Evolutionary conservation across 2,329 filamentous ascomycete species (phyloP).

Genomic region (Cytospora leucostoma): DNA sequence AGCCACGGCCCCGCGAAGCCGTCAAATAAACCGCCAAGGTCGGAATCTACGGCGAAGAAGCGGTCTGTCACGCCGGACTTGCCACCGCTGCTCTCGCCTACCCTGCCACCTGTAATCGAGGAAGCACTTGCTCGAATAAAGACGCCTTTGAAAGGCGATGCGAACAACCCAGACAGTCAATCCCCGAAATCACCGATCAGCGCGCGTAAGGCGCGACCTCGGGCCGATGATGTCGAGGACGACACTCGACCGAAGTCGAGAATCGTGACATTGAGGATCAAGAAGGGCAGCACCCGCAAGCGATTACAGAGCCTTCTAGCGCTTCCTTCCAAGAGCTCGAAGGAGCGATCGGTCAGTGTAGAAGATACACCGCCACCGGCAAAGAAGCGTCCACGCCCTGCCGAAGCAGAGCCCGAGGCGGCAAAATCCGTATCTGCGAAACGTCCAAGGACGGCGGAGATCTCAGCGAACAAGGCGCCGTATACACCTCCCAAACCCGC

Average conservation of each 20-base stretch:
- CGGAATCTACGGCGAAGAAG: constrained; percentile 37
- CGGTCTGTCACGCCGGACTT: constrained; percentile 42
- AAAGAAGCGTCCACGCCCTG: constrained; percentile 51
- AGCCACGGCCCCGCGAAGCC: constrained; percentile 35
- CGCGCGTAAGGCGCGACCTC: constrained; percentile 41
- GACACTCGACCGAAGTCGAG: constrained; percentile 32
- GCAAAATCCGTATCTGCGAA: constrained; percentile 38
- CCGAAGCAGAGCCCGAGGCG: constrained; percentile 37
- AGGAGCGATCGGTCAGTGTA: constrained; percentile 45
- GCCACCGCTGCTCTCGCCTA: constrained; percentile 57
- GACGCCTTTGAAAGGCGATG: constrained; percentile 32
- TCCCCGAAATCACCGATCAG: constrained; percentile 37
- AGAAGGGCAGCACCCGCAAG: constrained; percentile 44
- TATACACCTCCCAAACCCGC: constrained; percentile 54
- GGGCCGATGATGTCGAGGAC: constrained; percentile 37
- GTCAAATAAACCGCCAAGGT: constrained; percentile 33
- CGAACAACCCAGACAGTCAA: constrained; percentile 31
- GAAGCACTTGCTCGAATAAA: constrained; percentile 45
- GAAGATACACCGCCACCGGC: constrained; percentile 45
- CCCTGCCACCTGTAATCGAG: constrained; percentile 54
- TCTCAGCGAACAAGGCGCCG: constrained; percentile 41
- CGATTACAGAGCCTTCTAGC: constrained; percentile 50
- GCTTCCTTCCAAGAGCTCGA: constrained; percentile 42
- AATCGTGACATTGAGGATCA: constrained; percentile 52
- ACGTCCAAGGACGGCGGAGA: constrained; percentile 47